Percentiles rank a stretch among this genome's conserved stretches.
Conservation (phyloP, 2,329 filamentous ascomycete species). For the Eutypella sp. region DNA sequence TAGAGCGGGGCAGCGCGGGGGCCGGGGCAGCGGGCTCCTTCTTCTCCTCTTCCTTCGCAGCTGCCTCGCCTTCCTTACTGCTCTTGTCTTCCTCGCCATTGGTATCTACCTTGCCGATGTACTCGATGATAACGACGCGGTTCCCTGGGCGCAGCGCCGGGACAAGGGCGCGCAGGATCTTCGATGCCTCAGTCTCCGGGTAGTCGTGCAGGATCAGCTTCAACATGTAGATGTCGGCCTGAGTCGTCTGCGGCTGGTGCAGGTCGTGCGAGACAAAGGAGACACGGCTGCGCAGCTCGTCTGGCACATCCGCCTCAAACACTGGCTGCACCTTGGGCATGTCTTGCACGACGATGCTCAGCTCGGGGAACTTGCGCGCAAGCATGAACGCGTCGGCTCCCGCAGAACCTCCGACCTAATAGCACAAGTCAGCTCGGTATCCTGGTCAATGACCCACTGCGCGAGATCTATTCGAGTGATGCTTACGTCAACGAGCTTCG, state of each 20-base stretch:
- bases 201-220: constrained; percentile 53
- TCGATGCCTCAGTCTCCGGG: constrained; percentile 38
- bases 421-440: no score
- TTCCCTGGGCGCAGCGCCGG: constrained; percentile 41
- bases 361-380: constrained; percentile 34
- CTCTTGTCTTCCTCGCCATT: constrained; percentile 9
- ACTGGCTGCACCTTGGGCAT: constrained; percentile 31
- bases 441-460: no score
- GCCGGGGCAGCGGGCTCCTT: constrained; percentile 6
- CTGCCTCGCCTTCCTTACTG: not conserved
- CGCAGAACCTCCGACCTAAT: constrained; percentile 37
- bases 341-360: constrained; percentile 41
- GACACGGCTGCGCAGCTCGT: constrained; percentile 28
- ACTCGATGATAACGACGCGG: constrained; percentile 33
- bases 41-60: constrained; percentile 6
- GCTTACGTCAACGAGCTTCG: constrained; percentile 37
- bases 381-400: constrained; percentile 37
- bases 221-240: constrained; percentile 47
- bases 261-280: constrained; percentile 34
- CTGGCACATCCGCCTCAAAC: constrained; percentile 31
- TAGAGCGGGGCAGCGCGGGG: constrained; percentile 27
- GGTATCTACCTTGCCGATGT: constrained; percentile 31
- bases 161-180: constrained; percentile 36
- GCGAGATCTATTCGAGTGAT: no score
- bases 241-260: constrained; percentile 32